These are phyloP conservation scores for Daldinia decipiens DNA, from an alignment of 495 filamentous ascomycete genomes.

Conservation along the genomic window DNA sequence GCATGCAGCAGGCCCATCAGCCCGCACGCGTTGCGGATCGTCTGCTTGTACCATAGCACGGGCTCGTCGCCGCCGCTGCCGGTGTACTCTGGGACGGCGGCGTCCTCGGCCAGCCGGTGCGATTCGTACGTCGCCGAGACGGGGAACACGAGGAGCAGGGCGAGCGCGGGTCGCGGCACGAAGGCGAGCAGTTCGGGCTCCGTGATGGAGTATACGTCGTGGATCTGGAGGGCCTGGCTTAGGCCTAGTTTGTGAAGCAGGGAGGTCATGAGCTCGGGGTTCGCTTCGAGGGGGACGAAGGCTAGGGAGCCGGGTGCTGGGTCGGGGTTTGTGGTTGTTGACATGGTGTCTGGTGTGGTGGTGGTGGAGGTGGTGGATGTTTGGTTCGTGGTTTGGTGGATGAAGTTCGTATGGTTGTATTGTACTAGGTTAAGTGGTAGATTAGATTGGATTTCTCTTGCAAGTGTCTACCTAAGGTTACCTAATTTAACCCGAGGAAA, in stretches of 20 bases:
- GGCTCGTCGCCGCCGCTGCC: constrained; percentile 55
- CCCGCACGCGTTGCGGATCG: constrained; percentile 88
- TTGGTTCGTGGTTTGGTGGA: too few species aligned
- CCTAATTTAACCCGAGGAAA: neutral
- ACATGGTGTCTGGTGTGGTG: constrained; percentile 38
- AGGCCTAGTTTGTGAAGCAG: constrained; percentile 82
- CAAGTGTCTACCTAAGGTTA: too few species aligned
- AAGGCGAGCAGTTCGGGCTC: constrained; percentile 81
- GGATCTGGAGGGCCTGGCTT: constrained; percentile 70
- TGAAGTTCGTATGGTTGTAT: too few species aligned
- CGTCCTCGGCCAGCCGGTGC: constrained; percentile 72
- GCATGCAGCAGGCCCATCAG: constrained; percentile 84
- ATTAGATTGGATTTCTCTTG: neutral
- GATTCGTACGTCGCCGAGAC: constrained; percentile 75
- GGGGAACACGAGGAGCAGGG: constrained; percentile 87
- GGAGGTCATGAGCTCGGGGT: constrained; percentile 82
- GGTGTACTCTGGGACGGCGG: constrained; percentile 53
- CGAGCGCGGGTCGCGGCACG: constrained; percentile 83
- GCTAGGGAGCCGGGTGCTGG: constrained; percentile 48
- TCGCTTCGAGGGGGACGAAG: constrained; percentile 66
- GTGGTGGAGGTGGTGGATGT: too few species aligned
- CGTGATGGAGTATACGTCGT: constrained; percentile 86
- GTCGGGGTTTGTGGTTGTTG: constrained; percentile 48
- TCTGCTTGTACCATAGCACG: constrained; percentile 88
- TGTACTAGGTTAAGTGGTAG: neutral